Evolutionary conservation across 441 rosid genomes (phyloP), one percentile per base, ranked within the genome.

Genomic region (Dalechampia spathulata): DNA sequence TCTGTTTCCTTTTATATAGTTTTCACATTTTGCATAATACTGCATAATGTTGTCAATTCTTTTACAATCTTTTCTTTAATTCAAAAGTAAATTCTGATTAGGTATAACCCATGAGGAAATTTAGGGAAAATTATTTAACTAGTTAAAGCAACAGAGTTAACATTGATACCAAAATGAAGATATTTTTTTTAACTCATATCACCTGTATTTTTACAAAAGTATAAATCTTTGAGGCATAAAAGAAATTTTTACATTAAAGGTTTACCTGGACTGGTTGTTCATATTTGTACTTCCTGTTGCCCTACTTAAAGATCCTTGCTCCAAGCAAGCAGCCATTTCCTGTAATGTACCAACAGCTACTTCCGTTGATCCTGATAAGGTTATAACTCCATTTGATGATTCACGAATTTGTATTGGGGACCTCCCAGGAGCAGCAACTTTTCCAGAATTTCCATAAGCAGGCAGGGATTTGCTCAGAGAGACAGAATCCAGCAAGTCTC

Each of bases 261-360:
- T 7, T 59, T 63, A 89, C 99, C 99, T 94, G 8, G 99, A 94
- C 66, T 84, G 96, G 60, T 83, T 86, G 74, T 94, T 94, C 99
- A 90, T 94, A 72, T 94, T 94, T 57, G 99, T 94, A 64, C 99
- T 87, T 40, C 96, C 99, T 0, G 99, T 94, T 62, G 99, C 99
- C 62, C 99, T 78, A 67, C 84, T 81, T 46, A 81, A 28, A 1
- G 99, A 94, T 21, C 99, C 99, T 70, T 87, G 99, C 47, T 87
- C 99, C 22, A 94, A 84, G 68, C 95, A 94, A 60, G 90, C 75
- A 49, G 88, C 79, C 99, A 94, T 94, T 79, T 87, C 97, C 68
- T 87, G 79, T 51, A 90, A 67, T 34, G 92, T 72, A 67, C 65
- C 73, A 39, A 94, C 91, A 37, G 82, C 69, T 39, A 79, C 79